Percentiles rank a stretch among this genome's conserved stretches.
phyloP scores from a whole-genome alignment of 257 asterid species.

The Jacaranda copaia region DNA sequence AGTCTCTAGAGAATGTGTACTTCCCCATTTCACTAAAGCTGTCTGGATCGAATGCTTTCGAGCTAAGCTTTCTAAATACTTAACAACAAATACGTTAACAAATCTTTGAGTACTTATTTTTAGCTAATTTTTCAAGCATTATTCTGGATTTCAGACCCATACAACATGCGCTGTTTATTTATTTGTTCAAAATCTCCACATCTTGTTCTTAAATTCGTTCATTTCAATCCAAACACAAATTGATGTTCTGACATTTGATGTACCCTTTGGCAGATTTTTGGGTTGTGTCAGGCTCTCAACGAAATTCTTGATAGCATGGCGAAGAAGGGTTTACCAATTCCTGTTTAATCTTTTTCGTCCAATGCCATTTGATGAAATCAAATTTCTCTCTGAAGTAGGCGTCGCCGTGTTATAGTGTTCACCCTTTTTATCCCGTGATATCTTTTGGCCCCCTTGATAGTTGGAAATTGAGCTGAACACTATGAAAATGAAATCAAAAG shows the following conservation, averaged over 20 bases:
- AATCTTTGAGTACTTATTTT: neutral
- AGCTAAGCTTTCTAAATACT: neutral
- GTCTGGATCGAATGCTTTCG: neutral
- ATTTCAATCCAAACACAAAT: neutral
- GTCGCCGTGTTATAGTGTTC: neutral
- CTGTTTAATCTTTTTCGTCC: conserved; percentile 51
- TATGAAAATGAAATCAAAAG: neutral
- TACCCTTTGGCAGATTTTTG: conserved; percentile 70
- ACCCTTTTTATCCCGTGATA: neutral
- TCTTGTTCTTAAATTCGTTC: neutral
- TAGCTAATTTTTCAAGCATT: neutral
- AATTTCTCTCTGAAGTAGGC: neutral
- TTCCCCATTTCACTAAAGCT: neutral
- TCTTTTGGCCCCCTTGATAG: conserved; percentile 10
- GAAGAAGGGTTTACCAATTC: conserved; percentile 87
- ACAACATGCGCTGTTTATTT: neutral
- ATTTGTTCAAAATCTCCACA: neutral
- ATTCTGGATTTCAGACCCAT: neutral
- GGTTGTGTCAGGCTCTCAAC: conserved; percentile 91
- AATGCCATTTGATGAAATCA: neutral
- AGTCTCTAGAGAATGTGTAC: neutral
- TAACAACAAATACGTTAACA: neutral
- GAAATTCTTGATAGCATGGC: conserved; percentile 96
- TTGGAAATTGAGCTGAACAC: neutral
- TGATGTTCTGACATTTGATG: conserved; percentile 27